Evolutionary conservation across 2,329 filamentous ascomycete genomes (phyloP).

Genomic region (Madurella mycetomatis): DNA sequence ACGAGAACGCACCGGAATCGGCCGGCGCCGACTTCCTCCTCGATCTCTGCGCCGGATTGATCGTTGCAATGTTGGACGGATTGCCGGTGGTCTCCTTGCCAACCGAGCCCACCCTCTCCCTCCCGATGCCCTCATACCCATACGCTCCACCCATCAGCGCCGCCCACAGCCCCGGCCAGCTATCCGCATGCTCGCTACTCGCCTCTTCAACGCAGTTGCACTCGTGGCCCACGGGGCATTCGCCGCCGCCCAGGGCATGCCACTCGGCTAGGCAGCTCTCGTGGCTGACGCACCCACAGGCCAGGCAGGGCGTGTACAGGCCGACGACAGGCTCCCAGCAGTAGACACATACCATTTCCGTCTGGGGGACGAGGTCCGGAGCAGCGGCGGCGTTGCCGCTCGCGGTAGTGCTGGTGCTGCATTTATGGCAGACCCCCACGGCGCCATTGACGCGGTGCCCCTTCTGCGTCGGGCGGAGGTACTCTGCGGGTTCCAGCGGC

Average conservation of each 20-base stretch:
- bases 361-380: conserved; percentile 41
- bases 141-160: conserved; percentile 28
- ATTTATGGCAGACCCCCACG: conserved; percentile 40
- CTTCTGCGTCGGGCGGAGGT: conserved; percentile 36
- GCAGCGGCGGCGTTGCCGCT: conserved; percentile 51
- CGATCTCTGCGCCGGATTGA: conserved; percentile 4
- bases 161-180: conserved; percentile 54
- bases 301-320: conserved; percentile 57
- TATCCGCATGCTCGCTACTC: conserved; percentile 53
- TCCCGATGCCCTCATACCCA: conserved; percentile 2
- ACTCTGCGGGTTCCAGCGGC: conserved; percentile 55
- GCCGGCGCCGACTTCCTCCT: conserved; percentile 28
- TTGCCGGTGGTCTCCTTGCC: conserved; percentile 2
- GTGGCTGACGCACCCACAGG: conserved; percentile 60
- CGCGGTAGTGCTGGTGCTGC: conserved; percentile 6
- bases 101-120: not conserved
- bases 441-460: conserved; percentile 36
- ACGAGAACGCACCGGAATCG: conserved; percentile 21
- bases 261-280: conserved; percentile 56
- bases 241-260: conserved; percentile 51
- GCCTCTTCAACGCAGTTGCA: conserved; percentile 58
- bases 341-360: conserved; percentile 57
- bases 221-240: conserved; percentile 61
- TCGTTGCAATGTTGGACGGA: conserved; percentile 6
- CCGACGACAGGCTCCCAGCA: conserved; percentile 58